Base-by-base conservation (phyloP, 2,329 filamentous ascomycete genomes). In the Cladosporium sp. region DNA sequence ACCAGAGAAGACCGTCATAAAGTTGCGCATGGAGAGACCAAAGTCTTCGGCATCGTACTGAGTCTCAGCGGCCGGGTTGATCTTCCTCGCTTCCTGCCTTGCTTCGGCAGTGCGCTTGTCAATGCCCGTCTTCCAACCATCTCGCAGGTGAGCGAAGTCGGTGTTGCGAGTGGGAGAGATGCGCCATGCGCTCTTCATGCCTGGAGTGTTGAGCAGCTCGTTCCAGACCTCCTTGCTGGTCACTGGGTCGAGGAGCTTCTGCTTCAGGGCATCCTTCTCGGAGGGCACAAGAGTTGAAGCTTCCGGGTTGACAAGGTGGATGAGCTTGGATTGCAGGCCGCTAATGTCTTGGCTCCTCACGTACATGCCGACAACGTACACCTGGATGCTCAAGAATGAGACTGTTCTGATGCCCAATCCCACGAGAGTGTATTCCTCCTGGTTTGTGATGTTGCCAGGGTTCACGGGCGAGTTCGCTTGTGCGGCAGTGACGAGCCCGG, bases 291-390 rank as follows among this genome's bases (percentile, higher is more conserved):
- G 84, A 0, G 93, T 92, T 0, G 92, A 96, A 2, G 93, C 94
- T 3, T 88, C 79, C 0, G 89, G 85, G 75, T 92, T 92, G 72
- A 96, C 86, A 68, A 88, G 88, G 75, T 89, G 88, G 67, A 96
- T 86, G 33, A 98, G 84, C 53, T 88, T 86, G 70, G 86, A 84
- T 78, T 98, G 94, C 49, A 99, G 83, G n/a, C 85, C 83, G 4
- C 89, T 88, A 66, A 99, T 88, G 74, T 97, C 93, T 44, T 89
- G 82, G 0, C 90, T 94, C 29, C 93, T 91, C 29, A 98, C 85
- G 80, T 99, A 99, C 72, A 96, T 87, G 18, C 94, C 95, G 0
- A 97, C 91, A 21, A 98, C 91, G 80, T 99, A 99, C 62, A 99
- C 95, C 77, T 97, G 89, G 53, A 99, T 92, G 58, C 87, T 83